These are phyloP conservation scores for Solanum sejunctum DNA, from an alignment of 257 asterid genomes.

Conservation along the genomic window DNA sequence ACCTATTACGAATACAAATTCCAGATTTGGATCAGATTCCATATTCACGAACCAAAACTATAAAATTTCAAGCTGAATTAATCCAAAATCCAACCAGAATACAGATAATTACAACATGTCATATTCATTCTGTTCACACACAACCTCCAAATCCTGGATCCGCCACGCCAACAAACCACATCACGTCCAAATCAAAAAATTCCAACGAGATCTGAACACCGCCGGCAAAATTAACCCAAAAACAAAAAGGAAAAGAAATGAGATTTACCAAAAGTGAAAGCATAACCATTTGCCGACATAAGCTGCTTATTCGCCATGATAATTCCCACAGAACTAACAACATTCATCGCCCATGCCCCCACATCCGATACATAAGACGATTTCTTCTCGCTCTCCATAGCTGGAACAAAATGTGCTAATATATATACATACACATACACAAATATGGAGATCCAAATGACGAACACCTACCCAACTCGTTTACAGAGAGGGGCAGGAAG, in stretches of 20 bases:
- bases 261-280: conserved; percentile 62
- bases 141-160: not conserved
- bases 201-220: not conserved
- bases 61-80: not conserved
- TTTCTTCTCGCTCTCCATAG: conserved; percentile 77
- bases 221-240: not conserved
- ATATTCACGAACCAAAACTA: not conserved
- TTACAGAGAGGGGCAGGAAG: not conserved
- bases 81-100: not conserved
- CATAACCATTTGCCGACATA: conserved; percentile 70
- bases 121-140: not conserved
- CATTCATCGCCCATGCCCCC: conserved; percentile 99
- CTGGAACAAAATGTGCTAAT: not conserved
- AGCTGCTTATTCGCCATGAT: conserved; percentile 96
- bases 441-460: not conserved
- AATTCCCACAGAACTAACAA: conserved; percentile 87
- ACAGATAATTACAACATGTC: not conserved
- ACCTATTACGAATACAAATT: not conserved
- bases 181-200: not conserved
- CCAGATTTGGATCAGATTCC: not conserved
- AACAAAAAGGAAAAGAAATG: conserved; percentile 1
- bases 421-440: not conserved
- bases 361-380: conserved; percentile 62
- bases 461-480: not conserved
- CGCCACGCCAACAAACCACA: not conserved